These are phyloP conservation scores for Fragaria iinumae DNA, from an alignment of 306 rosid species.

Conservation along the genomic window DNA sequence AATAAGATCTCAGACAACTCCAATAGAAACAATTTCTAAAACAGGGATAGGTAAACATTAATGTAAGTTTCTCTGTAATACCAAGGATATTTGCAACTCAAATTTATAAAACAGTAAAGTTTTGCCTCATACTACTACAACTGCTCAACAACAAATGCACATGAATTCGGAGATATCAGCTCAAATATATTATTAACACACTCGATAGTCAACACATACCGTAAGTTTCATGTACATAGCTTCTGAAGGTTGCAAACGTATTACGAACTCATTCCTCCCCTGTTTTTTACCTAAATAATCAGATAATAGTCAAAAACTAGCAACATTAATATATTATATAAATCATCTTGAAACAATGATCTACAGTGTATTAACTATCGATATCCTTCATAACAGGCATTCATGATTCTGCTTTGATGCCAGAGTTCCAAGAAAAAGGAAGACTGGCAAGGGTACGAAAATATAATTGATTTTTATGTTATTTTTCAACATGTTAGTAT, in stretches of 20 bases:
- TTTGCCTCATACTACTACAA: background rate
- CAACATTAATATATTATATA: background rate
- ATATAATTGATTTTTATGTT: background rate
- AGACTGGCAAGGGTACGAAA: background rate
- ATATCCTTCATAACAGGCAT: background rate
- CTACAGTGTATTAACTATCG: background rate
- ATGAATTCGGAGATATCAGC: background rate
- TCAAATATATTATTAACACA: background rate
- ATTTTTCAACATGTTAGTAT: background rate
- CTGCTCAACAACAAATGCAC: background rate
- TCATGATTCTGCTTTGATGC: background rate
- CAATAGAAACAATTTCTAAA: background rate
- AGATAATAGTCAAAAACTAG: slow-evolving; percentile 7
- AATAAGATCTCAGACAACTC: background rate
- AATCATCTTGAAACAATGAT: background rate
- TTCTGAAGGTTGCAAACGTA: slow-evolving; percentile 79
- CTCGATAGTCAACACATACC: slow-evolving; percentile 31
- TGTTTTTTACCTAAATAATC: slow-evolving; percentile 70
- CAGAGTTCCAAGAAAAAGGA: background rate
- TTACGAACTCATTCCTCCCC: slow-evolving; percentile 91
- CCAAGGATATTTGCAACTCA: background rate
- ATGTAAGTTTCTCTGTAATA: background rate
- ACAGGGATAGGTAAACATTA: background rate
- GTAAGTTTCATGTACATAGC: slow-evolving; percentile 92
- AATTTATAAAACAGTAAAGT: background rate